phyloP scores from a whole-genome alignment of 805 yeast genomes.

The Wickerhamomyces bovis region DNA sequence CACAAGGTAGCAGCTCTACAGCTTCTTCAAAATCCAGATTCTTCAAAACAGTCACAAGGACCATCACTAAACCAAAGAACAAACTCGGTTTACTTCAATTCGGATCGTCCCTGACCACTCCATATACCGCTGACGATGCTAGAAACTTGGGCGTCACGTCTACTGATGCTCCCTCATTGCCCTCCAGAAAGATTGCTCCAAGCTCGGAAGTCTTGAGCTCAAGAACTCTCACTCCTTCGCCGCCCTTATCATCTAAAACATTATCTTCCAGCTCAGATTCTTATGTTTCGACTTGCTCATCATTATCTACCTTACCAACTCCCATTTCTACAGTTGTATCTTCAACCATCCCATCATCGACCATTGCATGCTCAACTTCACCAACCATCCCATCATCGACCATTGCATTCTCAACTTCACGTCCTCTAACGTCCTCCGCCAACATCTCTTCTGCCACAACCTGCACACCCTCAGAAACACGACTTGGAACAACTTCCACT shows the following conservation, averaged over 20 bases:
- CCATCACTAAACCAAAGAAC: slow-evolving; percentile 1
- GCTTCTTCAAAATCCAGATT: not conserved
- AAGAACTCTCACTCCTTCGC: not conserved
- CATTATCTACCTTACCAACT: not conserved
- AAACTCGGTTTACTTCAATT: not conserved
- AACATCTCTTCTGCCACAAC: too few species aligned
- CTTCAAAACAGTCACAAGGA: slow-evolving; percentile 1
- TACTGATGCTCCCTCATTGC: not conserved
- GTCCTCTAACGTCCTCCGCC: too few species aligned
- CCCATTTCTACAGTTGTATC: not conserved
- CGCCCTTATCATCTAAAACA: not conserved
- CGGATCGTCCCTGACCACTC: not conserved
- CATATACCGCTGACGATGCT: not conserved
- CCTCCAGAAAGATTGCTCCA: not conserved
- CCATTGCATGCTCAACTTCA: not conserved
- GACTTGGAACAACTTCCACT: not conserved
- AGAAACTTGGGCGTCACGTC: not conserved
- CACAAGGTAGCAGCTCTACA: not conserved
- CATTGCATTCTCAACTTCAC: too few species aligned
- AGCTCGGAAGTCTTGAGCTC: not conserved
- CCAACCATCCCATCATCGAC: too few species aligned
- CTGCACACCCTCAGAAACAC: too few species aligned
- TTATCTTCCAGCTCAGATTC: too few species aligned
- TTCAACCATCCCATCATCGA: not conserved
- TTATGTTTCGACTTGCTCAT: too few species aligned